Base-by-base conservation (phyloP, 2,329 filamentous ascomycete genomes). In the Paracorniculantispora psalliotae region DNA sequence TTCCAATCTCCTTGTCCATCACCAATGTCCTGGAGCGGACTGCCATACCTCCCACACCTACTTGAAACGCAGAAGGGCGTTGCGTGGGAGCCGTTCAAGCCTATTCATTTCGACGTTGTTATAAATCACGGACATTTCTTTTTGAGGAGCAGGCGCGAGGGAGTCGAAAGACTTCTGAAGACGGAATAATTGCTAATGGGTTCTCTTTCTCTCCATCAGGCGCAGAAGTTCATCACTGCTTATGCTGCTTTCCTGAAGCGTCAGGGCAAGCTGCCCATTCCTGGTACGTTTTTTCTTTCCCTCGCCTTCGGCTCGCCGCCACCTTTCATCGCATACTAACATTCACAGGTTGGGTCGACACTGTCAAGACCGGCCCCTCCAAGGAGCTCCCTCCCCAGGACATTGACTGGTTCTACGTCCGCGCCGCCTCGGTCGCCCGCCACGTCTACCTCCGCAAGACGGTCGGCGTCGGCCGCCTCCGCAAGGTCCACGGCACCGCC, bases 381-480 rank as follows among this genome's bases (percentile, higher is more conserved):
- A 96, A 96, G 82, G 94, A 99, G 85, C 90, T 99, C 71, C 93
- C 93, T 74, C 94, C 93, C 74, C 92, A 97, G 87, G 89, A 92
- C 79, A 91, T 92, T 76, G 94, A 99, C 86, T 99, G 94, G 94
- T 96, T 87, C 84, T 90, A 87, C 80, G 79, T 87, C 77, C 92
- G 94, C 75, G 92, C 93, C 72, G 94, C 94, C 71, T 87, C 93
- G 68, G 89, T 99, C 76, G 94, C 94, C 74, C 92, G 92, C 75
- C 93, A 97, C 85, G 88, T 99, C 84, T 99, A 99, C 86, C 85
- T 99, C 79, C 90, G 94, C 83, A 99, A 99, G 87, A 97, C 92
- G 65, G 92, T 99, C 76, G 94, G 94, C 85, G 91, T 99, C 70
- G 94, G 94, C 81, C 92, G 94, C 75, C 88, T 99, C 71, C 90